Conservation (phyloP, 768 basidiomycete species). For the Leccinum subtestaceum region DNA sequence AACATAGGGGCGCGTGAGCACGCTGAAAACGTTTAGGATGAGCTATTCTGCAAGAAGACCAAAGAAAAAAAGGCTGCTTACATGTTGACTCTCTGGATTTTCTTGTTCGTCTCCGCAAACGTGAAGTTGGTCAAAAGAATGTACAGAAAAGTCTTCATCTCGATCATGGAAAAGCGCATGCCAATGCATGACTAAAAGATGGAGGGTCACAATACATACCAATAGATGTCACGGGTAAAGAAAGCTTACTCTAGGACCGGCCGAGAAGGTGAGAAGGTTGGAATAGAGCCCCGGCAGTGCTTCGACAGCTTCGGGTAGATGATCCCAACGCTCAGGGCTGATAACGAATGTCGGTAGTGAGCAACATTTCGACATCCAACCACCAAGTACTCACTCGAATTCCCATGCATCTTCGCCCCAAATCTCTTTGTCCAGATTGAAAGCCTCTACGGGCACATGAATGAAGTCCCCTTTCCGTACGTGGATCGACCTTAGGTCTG, state of each 20-base stretch:
- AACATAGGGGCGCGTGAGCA: slow-evolving; percentile 65
- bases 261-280: slow-evolving; percentile 73
- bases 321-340: slow-evolving; percentile 82
- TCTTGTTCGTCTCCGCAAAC: slow-evolving; percentile 51
- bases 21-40: slow-evolving; percentile 34
- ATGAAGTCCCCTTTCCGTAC: slow-evolving; percentile 71
- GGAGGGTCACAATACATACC: not conserved
- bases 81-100: slow-evolving; percentile 61
- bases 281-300: slow-evolving; percentile 69
- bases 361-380: not conserved
- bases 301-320: slow-evolving; percentile 65
- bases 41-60: not conserved
- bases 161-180: slow-evolving; percentile 77
- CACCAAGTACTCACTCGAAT: slow-evolving; percentile 56
- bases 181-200: slow-evolving; percentile 74
- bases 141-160: slow-evolving; percentile 77
- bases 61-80: slow-evolving; percentile 33
- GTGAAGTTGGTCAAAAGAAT: slow-evolving; percentile 65
- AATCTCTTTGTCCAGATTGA: slow-evolving; percentile 72
- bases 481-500: slow-evolving; percentile 41
- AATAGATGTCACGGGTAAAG: too few species aligned
- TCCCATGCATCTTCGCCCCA: slow-evolving; percentile 84
- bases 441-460: slow-evolving; percentile 75
- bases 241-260: slow-evolving; percentile 69
- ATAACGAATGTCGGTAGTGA: not conserved